Base-by-base conservation (phyloP, 2,329 filamentous ascomycete species). In the Colletotrichum aenigma region DNA sequence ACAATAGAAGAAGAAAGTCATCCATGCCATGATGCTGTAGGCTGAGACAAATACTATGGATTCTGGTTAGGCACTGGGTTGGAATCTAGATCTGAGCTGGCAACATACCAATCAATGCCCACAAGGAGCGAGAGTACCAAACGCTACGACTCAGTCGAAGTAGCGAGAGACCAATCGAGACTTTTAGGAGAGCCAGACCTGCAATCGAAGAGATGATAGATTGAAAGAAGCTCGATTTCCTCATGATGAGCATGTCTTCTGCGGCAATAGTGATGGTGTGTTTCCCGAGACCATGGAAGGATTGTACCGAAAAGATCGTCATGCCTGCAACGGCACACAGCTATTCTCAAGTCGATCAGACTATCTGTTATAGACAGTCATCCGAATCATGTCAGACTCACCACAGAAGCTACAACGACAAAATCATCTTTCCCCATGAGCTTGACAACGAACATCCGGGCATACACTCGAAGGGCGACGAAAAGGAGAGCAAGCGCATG, bases 241-340 rank as follows among this genome's bases (percentile, higher is more conserved):
- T 78, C 70, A 87, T 86, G 4, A 80, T 78, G n/a, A 79, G 78
- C 30, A 83, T 82, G 62, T 86, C 84, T 1, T 78, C 55, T 0
- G 74, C 65, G 2, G 81, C 75, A 30, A 89, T 81, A 2, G 84
- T 84, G 4, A 81, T 71, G 7, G 81, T 79, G 77, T 89, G 88
- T 65, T 82, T 84, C 13, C 89, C 89, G 10, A 90, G 80, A 4
- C 88, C 89, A 73, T 87, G 81, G 6, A 84, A 78, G 4, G 83
- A 81, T 77, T 89, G 85, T 16, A 85, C 81, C 7, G 87, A 80
- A 73, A 90, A 88, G 74, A 80, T 78, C 13, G 78, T 77, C 76
- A 77, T 81, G 18, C 82, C 83, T 18, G 81, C 64, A 10, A 72
- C 62, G 15, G 82, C 78, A 58, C 80, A 82, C 6, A 81, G 30